A percentile compares a stretch with the other conserved stretches of the same genome.
Evolutionary conservation across 2,329 filamentous ascomycete species (phyloP).

Genomic region (Fusarium sp.): DNA sequence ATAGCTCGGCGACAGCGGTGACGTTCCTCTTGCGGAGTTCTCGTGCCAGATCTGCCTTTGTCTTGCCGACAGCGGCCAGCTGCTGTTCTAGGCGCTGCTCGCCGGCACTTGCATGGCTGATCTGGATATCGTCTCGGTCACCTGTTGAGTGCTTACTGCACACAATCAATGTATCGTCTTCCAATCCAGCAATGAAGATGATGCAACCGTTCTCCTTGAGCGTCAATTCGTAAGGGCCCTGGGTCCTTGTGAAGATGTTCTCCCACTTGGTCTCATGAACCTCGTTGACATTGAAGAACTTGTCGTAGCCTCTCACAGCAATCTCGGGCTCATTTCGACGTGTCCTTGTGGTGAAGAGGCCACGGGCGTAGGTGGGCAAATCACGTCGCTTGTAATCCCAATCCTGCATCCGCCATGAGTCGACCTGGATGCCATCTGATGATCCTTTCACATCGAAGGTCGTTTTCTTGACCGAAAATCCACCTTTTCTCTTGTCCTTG

Average conservation of each 20-base stretch:
- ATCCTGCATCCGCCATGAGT: constrained; percentile 95
- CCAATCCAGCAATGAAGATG: constrained; percentile 93
- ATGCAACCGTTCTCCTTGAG: constrained; percentile 99
- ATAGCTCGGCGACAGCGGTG: constrained; percentile 96
- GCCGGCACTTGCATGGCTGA: constrained; percentile 88
- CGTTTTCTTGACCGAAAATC: constrained; percentile 84
- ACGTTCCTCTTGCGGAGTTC: constrained; percentile 85
- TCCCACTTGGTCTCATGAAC: constrained; percentile 86
- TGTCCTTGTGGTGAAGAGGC: constrained; percentile 88
- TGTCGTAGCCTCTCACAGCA: constrained; percentile 92
- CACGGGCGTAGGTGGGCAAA: constrained; percentile 92
- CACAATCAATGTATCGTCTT: constrained; percentile 91
- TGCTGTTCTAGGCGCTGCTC: constrained; percentile 88
- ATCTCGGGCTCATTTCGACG: constrained; percentile 80
- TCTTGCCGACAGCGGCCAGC: constrained; percentile 82
- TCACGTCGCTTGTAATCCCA: constrained; percentile 94
- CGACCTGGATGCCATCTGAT: constrained; percentile 76
- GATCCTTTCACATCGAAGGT: constrained; percentile 78
- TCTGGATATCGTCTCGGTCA: constrained; percentile 75
- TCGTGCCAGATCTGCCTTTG: constrained; percentile 81
- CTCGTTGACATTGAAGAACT: constrained; percentile 97
- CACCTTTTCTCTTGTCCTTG: constrained; percentile 69
- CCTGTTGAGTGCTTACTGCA: constrained; percentile 99
- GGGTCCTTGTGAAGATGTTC: constrained; percentile 81
- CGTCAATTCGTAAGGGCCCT: constrained; percentile 93